These are phyloP conservation scores for Oryza nivara DNA, from an alignment of 176 grass and related monocot genomes.

Conservation along the genomic window DNA sequence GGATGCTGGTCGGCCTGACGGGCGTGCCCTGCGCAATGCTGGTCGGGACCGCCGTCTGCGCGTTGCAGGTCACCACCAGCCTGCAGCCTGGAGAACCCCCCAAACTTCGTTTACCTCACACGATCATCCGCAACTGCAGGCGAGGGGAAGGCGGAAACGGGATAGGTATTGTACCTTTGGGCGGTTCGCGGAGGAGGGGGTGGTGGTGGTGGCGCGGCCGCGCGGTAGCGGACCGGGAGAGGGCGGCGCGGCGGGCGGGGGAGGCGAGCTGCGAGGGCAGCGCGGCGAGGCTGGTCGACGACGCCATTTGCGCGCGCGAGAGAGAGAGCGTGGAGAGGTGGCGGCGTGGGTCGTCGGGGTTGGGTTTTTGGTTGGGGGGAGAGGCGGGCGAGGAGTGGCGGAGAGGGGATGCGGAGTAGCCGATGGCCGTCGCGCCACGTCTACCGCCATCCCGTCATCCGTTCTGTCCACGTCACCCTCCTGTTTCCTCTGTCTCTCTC, in stretches of 20 bases:
- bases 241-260: slow-evolving; percentile 36
- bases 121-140: too few species aligned
- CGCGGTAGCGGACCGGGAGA: slow-evolving; percentile 32
- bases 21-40: slow-evolving; percentile 90
- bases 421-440: slow-evolving; percentile 88
- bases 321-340: not conserved
- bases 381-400: slow-evolving; percentile 32
- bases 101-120: not conserved
- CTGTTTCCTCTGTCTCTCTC: not conserved
- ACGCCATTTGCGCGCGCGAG: slow-evolving; percentile 46
- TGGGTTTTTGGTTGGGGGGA: slow-evolving; percentile 24
- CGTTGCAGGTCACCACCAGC: slow-evolving; percentile 65
- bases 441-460: slow-evolving; percentile 40
- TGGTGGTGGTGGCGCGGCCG: slow-evolving; percentile 8
- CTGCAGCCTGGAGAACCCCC: slow-evolving; percentile 47
- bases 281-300: slow-evolving; percentile 61
- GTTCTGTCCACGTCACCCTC: slow-evolving; percentile 19
- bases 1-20: slow-evolving; percentile 84
- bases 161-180: slow-evolving; percentile 36
- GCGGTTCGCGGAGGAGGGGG: slow-evolving; percentile 16
- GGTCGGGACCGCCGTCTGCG: slow-evolving; percentile 65
- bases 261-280: slow-evolving; percentile 58
- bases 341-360: slow-evolving; percentile 21
- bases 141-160: not conserved
- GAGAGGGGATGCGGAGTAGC: slow-evolving; percentile 51